A percentile compares a stretch with the other conserved stretches of the same genome.
Conservation (phyloP, 768 basidiomycete genomes). For the Thelephora aurantiotincta region DNA sequence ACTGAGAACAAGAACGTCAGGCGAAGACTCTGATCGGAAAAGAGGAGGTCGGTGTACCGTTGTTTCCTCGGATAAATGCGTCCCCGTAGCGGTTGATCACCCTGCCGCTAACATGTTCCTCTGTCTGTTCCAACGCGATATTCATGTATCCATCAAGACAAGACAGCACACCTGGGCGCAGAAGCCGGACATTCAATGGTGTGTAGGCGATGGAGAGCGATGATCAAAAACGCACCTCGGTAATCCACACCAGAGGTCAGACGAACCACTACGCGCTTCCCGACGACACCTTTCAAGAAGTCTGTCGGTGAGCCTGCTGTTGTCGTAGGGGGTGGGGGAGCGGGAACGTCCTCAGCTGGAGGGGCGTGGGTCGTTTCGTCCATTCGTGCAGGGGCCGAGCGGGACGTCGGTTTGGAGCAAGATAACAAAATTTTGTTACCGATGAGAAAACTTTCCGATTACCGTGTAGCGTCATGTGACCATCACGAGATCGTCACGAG, state of each 20-base stretch:
- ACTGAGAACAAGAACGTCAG: slow-evolving; percentile 6
- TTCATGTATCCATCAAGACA: slow-evolving; percentile 99
- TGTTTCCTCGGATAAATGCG: slow-evolving; percentile 90
- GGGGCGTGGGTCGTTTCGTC: slow-evolving; percentile 21
- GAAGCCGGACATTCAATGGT: not conserved
- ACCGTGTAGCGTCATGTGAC: no score
- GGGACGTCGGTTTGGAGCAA: no score
- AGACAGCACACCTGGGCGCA: slow-evolving; percentile 71
- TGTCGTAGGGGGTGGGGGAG: slow-evolving; percentile 33
- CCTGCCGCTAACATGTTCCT: slow-evolving; percentile 84
- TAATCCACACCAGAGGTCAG: slow-evolving; percentile 91
- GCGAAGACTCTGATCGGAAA: no score
- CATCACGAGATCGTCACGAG: no score
- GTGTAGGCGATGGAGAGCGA: not conserved
- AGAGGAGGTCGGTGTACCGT: slow-evolving; percentile 38
- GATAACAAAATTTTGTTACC: no score
- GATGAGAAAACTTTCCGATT: no score
- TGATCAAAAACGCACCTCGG: slow-evolving; percentile 39
- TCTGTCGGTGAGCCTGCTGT: slow-evolving; percentile 78
- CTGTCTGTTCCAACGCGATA: slow-evolving; percentile 93
- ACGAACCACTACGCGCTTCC: slow-evolving; percentile 88
- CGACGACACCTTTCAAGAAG: slow-evolving; percentile 90
- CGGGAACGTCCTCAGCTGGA: slow-evolving; percentile 21
- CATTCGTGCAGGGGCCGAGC: slow-evolving; percentile 6
- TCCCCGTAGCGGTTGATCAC: slow-evolving; percentile 88